Evolutionary conservation across 495 filamentous ascomycete species (phyloP), one percentile per base, ranked within the genome.

Genomic region (Xylaria bambusicola): DNA sequence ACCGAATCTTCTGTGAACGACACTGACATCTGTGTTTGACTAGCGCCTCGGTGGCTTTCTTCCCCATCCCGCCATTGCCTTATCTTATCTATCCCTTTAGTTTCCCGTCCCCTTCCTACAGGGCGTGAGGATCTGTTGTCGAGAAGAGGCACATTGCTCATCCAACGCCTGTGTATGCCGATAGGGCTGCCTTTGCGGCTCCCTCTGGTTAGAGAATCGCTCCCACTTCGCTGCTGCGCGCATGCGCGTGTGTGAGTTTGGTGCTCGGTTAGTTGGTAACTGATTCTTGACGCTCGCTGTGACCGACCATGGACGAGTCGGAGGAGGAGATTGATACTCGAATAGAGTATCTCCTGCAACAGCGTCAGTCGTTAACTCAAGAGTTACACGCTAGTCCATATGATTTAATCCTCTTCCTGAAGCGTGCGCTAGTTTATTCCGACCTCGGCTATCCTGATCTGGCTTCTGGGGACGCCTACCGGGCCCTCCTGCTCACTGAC

Each of bases 381-480:
- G 72, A 71, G 1, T 69, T 89, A 9, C 62, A 71, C 9, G 62
- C 74, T 3, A 68, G 81, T 29, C 90, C 92, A 3, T 94, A 97
- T 72, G 88, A 92, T 65, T 77, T 91, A n/a, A 79, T 88, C 52
- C 77, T 86, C 17, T 91, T 93, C 66, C 77, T 96, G 41, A 77
- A 86, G 58, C 84, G 93, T 24, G 89, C 91, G 26, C 72, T 81
- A 27, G 76, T 86, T 27, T 86, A 97, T 71, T 78, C 86, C 38
- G 71, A 86, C 54, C 82, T 97, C 29, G 89, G 85, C 33, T 97
- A 94, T 72, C 91, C 90, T 2, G 94, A 98, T 71, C 81, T 98
- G 15, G 91, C 91, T 3, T 88, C 88, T 24, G 91, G 91, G 40
- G 94, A 97, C 73, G 90, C 91, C 1, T 98, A 98, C 71, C 86